phyloP scores from a whole-genome alignment of 2,329 filamentous ascomycete species.

The Alternaria ventricosa region DNA sequence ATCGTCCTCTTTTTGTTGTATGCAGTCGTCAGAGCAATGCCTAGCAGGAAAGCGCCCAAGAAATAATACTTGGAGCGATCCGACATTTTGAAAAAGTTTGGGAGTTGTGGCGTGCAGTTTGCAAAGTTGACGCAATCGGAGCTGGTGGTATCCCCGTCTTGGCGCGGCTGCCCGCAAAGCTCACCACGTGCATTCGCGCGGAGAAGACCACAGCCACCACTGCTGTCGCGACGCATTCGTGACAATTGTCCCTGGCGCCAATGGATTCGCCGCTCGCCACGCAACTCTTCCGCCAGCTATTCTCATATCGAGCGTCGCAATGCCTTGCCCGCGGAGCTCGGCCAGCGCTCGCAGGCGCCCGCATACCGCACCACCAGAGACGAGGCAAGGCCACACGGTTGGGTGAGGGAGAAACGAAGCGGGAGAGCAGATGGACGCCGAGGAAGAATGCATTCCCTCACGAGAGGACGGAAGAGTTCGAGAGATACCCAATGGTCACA shows the following conservation, averaged over 20 bases:
- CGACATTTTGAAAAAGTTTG: constrained; percentile 34
- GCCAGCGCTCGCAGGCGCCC: constrained; percentile 48
- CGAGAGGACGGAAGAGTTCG: constrained; percentile 82
- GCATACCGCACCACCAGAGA: constrained; percentile 34
- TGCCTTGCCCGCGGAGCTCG: constrained; percentile 56
- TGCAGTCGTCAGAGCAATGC: constrained; percentile 69
- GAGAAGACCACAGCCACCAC: constrained; percentile 21
- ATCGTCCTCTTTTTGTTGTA: constrained; percentile 28
- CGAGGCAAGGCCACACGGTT: constrained; percentile 40
- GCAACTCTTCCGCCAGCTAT: constrained; percentile 84
- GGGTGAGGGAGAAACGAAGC: constrained; percentile 48
- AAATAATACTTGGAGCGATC: constrained; percentile 63
- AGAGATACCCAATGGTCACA: constrained; percentile 82
- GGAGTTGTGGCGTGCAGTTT: not conserved
- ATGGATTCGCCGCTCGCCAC: constrained; percentile 86
- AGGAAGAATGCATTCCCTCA: constrained; percentile 74
- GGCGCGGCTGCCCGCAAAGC: constrained; percentile 33
- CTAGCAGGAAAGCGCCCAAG: constrained; percentile 75
- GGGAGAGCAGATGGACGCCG: constrained; percentile 85
- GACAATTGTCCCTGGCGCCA: constrained; percentile 25
- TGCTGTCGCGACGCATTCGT: constrained; percentile 17
- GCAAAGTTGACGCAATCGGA: constrained; percentile 18
- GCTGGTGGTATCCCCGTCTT: constrained; percentile 33
- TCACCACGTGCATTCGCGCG: constrained; percentile 32
- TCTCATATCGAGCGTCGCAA: constrained; percentile 70